Base-by-base conservation (phyloP, 768 basidiomycete species). In the Pilatotrama ljubarskyi region DNA sequence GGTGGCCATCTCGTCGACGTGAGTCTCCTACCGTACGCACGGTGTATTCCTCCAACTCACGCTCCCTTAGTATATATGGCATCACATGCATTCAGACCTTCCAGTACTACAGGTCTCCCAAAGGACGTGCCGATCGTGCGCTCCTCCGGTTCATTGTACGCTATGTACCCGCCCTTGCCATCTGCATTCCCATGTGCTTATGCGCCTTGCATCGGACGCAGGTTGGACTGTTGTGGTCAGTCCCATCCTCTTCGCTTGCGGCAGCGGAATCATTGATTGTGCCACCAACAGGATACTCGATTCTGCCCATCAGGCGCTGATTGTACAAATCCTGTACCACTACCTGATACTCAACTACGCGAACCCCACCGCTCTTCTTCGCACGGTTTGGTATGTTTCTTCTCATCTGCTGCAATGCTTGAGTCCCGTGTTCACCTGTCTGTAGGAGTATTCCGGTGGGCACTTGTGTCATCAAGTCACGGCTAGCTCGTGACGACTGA, bases 281-380 rank as follows among this genome's bases (percentile, higher is more conserved):
- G 24, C 11, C 14, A 13, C 51, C 6, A 32, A 5, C 41, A 65
- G 64, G 59, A 24, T 61, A 17, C 48, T 64, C 1, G 63, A 64
- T 40, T 42, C 63, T 2, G 18, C 52, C 5, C 63, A 64, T 35
- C 50, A 53, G 11, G 63, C 59, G 1, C 38, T 64, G 17, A 56
- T 55, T 13, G 35, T 64, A 1, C 49, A 60, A 20, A 52, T 61
- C 43, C 44, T 58, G 15, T 64, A 64, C 43, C 60, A 55, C 36
- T 64, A 64, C 36, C 55, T 64, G 14, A 55, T 64, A 44, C 32
- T 55, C 18, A 51, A 64, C 44, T 64, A 54, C 35, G 35, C 32
- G n/a, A 48, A 64, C 36, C 53, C 58, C 11, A 15, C 25, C n/a
- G 54, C 51, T 5, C 55, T 64, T 8, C 49, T 59, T 20, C 47